A percentile compares a stretch with the other conserved stretches of the same genome.
phyloP scores from a whole-genome alignment of 352 stramenopile genomes.

The Globisporangium alternatum region DNA sequence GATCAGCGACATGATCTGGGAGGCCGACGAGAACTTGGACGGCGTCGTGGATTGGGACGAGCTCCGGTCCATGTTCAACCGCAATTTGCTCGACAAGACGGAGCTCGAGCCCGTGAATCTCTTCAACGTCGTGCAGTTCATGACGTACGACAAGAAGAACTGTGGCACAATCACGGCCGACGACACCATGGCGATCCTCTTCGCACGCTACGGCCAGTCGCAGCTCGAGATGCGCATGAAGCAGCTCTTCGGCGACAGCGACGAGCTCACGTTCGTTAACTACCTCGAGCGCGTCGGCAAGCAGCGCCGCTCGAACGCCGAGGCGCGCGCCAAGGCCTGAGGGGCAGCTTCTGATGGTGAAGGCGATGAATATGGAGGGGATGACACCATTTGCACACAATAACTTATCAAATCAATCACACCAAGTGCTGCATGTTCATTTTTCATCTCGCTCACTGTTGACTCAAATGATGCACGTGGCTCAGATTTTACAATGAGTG shows the following conservation, averaged over 20 bases:
- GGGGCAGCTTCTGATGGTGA: too few species aligned
- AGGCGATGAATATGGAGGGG: too few species aligned
- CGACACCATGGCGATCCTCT: constrained; percentile 98
- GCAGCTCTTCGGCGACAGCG: constrained; percentile 87
- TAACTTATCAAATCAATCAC: constrained; percentile 5
- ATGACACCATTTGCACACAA: neutral
- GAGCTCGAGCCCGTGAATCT: constrained; percentile 94
- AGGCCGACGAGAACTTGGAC: constrained; percentile 97
- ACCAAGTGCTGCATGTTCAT: too few species aligned
- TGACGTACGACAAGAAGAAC: constrained; percentile 96
- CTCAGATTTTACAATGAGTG: neutral
- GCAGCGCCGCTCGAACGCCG: constrained; percentile 63
- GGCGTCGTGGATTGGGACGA: constrained; percentile 94
- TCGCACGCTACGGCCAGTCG: constrained; percentile 88
- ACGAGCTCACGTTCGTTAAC: constrained; percentile 78
- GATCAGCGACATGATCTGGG: constrained; percentile 98
- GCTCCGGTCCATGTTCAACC: constrained; percentile 95
- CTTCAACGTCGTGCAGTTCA: constrained; percentile 97
- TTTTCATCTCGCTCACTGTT: neutral
- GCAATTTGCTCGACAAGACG: constrained; percentile 94
- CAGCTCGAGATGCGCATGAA: constrained; percentile 91
- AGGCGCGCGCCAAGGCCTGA: constrained; percentile 50
- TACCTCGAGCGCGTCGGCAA: constrained; percentile 76
- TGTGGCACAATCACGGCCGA: constrained; percentile 94
- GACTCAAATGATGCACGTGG: too few species aligned